Base-by-base conservation (phyloP, 2,329 filamentous ascomycete genomes). In the Fusarium xyrophilum region DNA sequence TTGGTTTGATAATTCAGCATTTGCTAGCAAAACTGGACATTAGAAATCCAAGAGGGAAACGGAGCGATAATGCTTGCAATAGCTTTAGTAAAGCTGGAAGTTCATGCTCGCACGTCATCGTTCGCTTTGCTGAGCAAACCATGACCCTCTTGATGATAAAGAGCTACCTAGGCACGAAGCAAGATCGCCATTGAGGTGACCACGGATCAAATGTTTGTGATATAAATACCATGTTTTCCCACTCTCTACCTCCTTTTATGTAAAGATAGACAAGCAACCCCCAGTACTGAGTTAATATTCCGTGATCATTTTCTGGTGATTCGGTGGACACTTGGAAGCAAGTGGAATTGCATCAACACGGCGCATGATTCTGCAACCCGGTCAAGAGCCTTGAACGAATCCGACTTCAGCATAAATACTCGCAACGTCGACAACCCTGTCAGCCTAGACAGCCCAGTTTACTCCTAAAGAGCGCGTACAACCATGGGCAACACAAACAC, bases 401-500 rank as follows among this genome's bases (percentile, higher is more conserved):
- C 39, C 35, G 11, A 30, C 23, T 43, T 56, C 13, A 35, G 32
- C 35, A 68, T 61, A 65, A 50, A 69, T 62, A 52, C 56, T 53
- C 30, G 21, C 39, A 43, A 32, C 44, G 39, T 42, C 27, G 19
- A 13, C n/a, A 44, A 23, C 23, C 30, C 21, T 33, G 38, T 1
- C 25, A 42, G 53, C 32, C 23, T 43, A 21, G 13, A 39, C 44
- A 32, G 7, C 33, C 39, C 30, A 39, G 30, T 13, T 10, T 39
- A 13, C 36, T 25, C 32, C 3, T 19, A n/a, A 12, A 32, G 33
- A 19, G 13, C 19, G 47, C 7, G 12, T 19, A 19, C 30, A 54
- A 38, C 19, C 47, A 75, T 74, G 73, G 65, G 60, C 5, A 44
- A 57, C 48, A 38, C 66, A 40, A 67, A 73, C 32, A 60, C 73